Conservation (phyloP, 176 grass and related monocot genomes). For the Dactylis glomerata region DNA sequence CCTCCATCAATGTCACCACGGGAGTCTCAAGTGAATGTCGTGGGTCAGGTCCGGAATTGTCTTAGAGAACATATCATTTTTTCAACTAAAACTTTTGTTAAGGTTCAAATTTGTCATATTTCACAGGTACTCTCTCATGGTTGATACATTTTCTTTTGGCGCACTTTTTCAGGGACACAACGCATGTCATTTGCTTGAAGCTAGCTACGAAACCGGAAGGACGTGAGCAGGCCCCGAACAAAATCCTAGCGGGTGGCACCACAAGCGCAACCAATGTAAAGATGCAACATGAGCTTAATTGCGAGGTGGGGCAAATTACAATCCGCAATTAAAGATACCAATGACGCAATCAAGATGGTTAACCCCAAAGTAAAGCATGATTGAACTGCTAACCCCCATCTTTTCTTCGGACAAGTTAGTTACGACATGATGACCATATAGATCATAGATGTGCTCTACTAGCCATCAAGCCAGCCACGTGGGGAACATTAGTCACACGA, state of each 20-base stretch:
- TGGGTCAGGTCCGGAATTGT: too few species aligned
- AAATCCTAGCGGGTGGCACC: not conserved
- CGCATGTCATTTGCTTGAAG: not conserved
- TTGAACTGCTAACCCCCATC: not conserved
- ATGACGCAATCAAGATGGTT: too few species aligned
- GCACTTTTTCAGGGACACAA: too few species aligned
- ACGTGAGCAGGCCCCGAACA: not conserved
- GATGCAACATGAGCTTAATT: not conserved
- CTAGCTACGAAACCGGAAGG: not conserved
- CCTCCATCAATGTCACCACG: too few species aligned
- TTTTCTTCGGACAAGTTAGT: not conserved
- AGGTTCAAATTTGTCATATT: too few species aligned
- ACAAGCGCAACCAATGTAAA: not conserved
- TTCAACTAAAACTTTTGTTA: too few species aligned
- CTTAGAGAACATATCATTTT: too few species aligned
- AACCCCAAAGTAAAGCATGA: too few species aligned
- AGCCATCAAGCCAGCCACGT: not conserved
- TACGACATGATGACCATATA: slow-evolving; percentile 23
- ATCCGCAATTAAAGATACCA: too few species aligned
- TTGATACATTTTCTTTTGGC: too few species aligned
- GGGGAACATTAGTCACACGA: not conserved
- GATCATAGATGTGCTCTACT: slow-evolving; percentile 20
- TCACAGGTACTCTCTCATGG: too few species aligned
- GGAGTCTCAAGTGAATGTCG: too few species aligned
- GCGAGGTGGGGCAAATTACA: not conserved